Conservation (phyloP, 2,329 filamentous ascomycete genomes). For the Penicillium sp. region DNA sequence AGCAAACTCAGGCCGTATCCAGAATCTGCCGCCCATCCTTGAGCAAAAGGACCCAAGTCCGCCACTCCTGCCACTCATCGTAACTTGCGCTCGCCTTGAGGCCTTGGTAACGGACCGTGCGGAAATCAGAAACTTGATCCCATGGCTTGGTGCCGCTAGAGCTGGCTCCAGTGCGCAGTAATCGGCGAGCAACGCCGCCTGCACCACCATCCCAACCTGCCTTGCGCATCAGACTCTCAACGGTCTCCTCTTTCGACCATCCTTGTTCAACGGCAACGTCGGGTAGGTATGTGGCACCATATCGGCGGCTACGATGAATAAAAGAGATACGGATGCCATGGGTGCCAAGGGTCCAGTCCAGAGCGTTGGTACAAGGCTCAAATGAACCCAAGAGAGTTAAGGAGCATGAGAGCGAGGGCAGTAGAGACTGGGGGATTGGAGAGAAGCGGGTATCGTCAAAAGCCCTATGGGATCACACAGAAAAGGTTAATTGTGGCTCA, state of each 20-base stretch:
- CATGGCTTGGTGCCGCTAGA: slow-evolving; percentile 55
- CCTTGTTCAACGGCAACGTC: slow-evolving; percentile 91
- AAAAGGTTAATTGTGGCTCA: slow-evolving; percentile 1
- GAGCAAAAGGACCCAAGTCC: slow-evolving; percentile 64
- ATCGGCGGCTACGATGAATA: slow-evolving; percentile 69
- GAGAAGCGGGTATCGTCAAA: slow-evolving; percentile 66
- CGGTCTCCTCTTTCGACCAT: slow-evolving; percentile 90
- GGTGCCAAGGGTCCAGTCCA: slow-evolving; percentile 84
- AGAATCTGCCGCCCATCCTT: slow-evolving; percentile 36
- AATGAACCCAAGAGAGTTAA: slow-evolving; percentile 87
- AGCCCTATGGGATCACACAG: slow-evolving; percentile 49
- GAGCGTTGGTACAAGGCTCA: slow-evolving; percentile 69
- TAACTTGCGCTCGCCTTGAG: slow-evolving; percentile 73
- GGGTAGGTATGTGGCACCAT: slow-evolving; percentile 87
- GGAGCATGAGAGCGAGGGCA: slow-evolving; percentile 55
- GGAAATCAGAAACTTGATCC: slow-evolving; percentile 73
- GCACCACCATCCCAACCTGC: slow-evolving; percentile 79
- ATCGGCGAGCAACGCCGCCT: slow-evolving; percentile 40
- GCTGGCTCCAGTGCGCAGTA: slow-evolving; percentile 42
- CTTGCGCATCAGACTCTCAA: slow-evolving; percentile 90
- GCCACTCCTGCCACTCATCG: slow-evolving; percentile 77
- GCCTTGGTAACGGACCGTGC: slow-evolving; percentile 84
- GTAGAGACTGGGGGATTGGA: slow-evolving; percentile 58
- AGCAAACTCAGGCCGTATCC: slow-evolving; percentile 12
- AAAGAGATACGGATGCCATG: slow-evolving; percentile 91